phyloP scores from a whole-genome alignment of 768 basidiomycete species.

The Mrakia hoshinonis region DNA sequence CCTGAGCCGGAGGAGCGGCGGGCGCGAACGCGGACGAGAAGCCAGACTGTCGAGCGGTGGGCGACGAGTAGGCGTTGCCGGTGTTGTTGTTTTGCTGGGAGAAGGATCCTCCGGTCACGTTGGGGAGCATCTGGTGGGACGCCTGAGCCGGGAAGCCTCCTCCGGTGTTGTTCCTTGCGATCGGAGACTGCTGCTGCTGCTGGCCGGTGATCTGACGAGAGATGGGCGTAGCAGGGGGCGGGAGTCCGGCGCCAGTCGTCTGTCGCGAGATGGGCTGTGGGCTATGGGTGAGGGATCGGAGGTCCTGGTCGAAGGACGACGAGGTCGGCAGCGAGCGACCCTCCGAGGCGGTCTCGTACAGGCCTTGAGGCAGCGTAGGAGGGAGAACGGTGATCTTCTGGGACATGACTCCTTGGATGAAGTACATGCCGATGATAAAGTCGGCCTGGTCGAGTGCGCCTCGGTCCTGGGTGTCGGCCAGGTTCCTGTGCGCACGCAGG shows the following conservation, averaged over 20 bases:
- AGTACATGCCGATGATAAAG: conserved; percentile 91
- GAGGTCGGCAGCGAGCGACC: background rate
- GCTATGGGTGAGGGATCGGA: conserved; percentile 3
- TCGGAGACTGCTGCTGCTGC: conserved; percentile 6
- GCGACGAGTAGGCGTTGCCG: background rate
- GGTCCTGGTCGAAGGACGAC: background rate
- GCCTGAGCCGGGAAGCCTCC: conserved; percentile 3
- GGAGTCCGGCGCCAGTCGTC: conserved; percentile 13
- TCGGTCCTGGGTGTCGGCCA: conserved; percentile 90
- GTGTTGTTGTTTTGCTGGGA: conserved; percentile 5
- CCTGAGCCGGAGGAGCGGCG: conserved; percentile 25
- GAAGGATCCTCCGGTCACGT: conserved; percentile 18
- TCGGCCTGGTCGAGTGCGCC: conserved; percentile 81
- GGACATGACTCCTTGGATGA: conserved; percentile 88
- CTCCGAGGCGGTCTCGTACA: conserved; percentile 68
- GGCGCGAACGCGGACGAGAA: conserved; percentile 28
- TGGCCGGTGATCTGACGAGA: conserved; percentile 24
- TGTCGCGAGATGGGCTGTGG: conserved; percentile 42
- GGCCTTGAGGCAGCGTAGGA: conserved; percentile 61
- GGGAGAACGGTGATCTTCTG: conserved; percentile 65
- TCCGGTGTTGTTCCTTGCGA: conserved; percentile 12
- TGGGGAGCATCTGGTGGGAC: conserved; percentile 23
- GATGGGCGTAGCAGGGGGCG: conserved; percentile 5
- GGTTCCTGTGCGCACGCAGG: conserved; percentile 52
- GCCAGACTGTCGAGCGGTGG: conserved; percentile 9